phyloP scores from a whole-genome alignment of 2,329 filamentous ascomycete genomes.

The Zarea fungicola region DNA sequence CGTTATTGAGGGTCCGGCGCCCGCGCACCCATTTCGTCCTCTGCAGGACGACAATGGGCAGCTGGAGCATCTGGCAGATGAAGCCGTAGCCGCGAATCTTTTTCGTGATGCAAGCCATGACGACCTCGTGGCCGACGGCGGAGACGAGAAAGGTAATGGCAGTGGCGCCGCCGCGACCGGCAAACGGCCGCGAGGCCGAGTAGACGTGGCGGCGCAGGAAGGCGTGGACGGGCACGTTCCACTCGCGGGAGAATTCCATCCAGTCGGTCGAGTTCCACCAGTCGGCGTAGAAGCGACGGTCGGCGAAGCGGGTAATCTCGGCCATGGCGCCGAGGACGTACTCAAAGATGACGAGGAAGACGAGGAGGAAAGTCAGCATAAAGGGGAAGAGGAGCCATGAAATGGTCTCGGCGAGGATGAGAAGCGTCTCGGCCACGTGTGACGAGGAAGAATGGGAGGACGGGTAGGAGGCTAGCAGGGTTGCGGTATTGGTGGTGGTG shows the following conservation, averaged over 20 bases:
- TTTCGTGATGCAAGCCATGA: constrained; percentile 97
- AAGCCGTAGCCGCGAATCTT: constrained; percentile 94
- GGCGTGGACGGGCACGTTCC: constrained; percentile 96
- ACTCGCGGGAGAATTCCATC: constrained; percentile 94
- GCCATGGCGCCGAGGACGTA: constrained; percentile 93
- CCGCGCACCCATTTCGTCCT: constrained; percentile 70
- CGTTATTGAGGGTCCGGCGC: constrained; percentile 75
- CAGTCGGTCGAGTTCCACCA: constrained; percentile 79
- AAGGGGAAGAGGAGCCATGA: constrained; percentile 92
- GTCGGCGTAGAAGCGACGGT: constrained; percentile 85
- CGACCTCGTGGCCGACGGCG: constrained; percentile 84
- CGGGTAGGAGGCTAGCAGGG: too few species aligned
- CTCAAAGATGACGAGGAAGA: constrained; percentile 98
- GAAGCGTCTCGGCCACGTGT: constrained; percentile 61
- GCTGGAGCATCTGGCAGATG: constrained; percentile 90
- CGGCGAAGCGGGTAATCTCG: constrained; percentile 88
- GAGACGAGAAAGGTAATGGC: constrained; percentile 88
- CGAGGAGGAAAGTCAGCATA: constrained; percentile 90
- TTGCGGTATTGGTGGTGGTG: constrained; percentile 31
- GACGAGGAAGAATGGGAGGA: too few species aligned
- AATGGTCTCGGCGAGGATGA: constrained; percentile 85
- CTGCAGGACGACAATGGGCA: constrained; percentile 92
- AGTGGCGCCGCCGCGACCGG: constrained; percentile 74
- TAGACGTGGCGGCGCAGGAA: constrained; percentile 96
- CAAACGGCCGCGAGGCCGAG: constrained; percentile 68